Percentiles rank a stretch among this genome's conserved stretches.
phyloP scores from a whole-genome alignment of 1,139 yeast genomes.

The Sporopachydermia cereana region DNA sequence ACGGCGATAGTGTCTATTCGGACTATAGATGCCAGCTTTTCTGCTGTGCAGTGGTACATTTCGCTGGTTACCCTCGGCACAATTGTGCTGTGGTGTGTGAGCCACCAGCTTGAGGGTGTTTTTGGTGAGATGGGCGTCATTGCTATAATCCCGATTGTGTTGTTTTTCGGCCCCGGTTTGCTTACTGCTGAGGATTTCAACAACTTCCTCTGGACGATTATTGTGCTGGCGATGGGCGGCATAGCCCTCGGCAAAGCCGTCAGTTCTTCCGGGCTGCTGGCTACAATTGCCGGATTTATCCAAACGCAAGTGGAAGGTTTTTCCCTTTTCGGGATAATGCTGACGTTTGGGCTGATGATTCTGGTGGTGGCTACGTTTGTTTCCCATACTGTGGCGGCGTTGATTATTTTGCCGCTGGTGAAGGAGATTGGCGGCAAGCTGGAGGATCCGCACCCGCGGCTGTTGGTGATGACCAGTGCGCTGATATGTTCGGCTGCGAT shows the following conservation, averaged over 20 bases:
- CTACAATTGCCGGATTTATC: constrained; percentile 63
- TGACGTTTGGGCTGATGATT: constrained; percentile 69
- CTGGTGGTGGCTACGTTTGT: constrained; percentile 85
- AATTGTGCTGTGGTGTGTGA: constrained; percentile 76
- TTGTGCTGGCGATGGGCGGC: constrained; percentile 93
- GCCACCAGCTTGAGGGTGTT: constrained; percentile 51
- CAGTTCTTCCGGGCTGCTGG: constrained; percentile 71
- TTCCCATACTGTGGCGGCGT: constrained; percentile 91
- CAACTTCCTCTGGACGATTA: constrained; percentile 89
- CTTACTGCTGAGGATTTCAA: constrained; percentile 79
- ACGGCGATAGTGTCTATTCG: constrained; percentile 52
- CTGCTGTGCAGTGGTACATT: constrained; percentile 62
- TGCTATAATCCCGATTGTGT: constrained; percentile 71
- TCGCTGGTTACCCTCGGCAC: constrained; percentile 54
- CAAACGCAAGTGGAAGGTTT: constrained; percentile 48
- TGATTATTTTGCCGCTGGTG: constrained; percentile 80
- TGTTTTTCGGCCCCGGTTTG: constrained; percentile 81
- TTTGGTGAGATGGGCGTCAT: constrained; percentile 89
- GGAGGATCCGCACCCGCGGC: constrained; percentile 53
- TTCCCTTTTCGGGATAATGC: constrained; percentile 54
- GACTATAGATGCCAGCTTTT: constrained; percentile 48
- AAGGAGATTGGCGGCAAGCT: constrained; percentile 73
- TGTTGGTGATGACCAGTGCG: constrained; percentile 76
- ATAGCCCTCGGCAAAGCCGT: constrained; percentile 88
- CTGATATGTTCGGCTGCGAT: constrained; percentile 83